Conservation (phyloP, 164 flowering plant genomes). For the Macadamia tetraphylla region DNA sequence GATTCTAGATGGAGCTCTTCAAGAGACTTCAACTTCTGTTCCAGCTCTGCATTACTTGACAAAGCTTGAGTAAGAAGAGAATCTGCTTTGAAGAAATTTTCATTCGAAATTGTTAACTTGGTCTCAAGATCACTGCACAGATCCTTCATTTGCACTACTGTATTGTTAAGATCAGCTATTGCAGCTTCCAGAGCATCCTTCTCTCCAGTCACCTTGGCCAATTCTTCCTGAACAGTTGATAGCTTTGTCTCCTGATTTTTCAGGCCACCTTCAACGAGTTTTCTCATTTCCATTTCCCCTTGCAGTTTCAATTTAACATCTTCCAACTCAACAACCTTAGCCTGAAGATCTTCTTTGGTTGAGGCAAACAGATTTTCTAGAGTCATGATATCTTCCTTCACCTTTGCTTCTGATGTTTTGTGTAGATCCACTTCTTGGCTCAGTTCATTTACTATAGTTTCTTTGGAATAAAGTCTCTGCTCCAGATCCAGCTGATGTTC, state of each 20-base stretch:
- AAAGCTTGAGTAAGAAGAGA: conserved; percentile 59
- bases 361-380: conserved; percentile 36
- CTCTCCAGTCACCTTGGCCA: conserved; percentile 36
- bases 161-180: conserved; percentile 38
- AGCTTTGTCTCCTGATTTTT: conserved; percentile 35
- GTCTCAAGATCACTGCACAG: conserved; percentile 49
- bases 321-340: conserved; percentile 60
- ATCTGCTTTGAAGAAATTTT: conserved; percentile 52
- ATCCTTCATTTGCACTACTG: conserved; percentile 36
- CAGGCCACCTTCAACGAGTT: conserved; percentile 30
- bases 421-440: conserved; percentile 47
- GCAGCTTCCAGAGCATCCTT: conserved; percentile 53
- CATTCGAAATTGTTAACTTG: conserved; percentile 59
- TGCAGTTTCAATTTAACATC: conserved; percentile 41
- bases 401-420: conserved; percentile 49
- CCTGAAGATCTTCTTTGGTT: conserved; percentile 49
- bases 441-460: conserved; percentile 37
- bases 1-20: conserved; percentile 58
- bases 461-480: conserved; percentile 47
- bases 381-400: conserved; percentile 46
- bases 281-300: conserved; percentile 40
- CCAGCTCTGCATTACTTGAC: conserved; percentile 59
- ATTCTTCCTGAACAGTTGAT: conserved; percentile 35
- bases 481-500: conserved; percentile 43
- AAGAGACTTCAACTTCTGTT: conserved; percentile 55